Conservation (phyloP, 106 monocot species). For the Apostasia shenzhenica region DNA sequence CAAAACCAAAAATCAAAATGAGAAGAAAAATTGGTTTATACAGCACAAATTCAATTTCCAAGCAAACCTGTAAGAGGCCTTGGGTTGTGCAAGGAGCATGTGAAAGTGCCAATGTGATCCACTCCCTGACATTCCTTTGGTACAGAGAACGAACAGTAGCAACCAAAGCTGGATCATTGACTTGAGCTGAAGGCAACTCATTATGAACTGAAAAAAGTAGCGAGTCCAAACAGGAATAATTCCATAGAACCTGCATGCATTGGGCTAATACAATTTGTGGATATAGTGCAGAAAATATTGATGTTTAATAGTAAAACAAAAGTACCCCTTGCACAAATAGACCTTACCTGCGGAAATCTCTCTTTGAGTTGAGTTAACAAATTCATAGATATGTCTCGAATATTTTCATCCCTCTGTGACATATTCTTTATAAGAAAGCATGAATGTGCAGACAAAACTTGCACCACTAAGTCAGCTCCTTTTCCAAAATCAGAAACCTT, state of each 20-base stretch:
- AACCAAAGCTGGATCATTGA: constrained; percentile 95
- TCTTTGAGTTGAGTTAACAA: constrained; percentile 81
- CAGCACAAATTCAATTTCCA: too few relatives aligned
- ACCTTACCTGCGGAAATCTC: constrained; percentile 78
- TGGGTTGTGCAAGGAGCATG: constrained; percentile 93
- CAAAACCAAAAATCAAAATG: too few relatives aligned
- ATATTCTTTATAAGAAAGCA: constrained; percentile 95
- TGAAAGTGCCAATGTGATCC: constrained; percentile 92
- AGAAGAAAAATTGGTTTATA: too few relatives aligned
- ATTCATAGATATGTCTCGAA: constrained; percentile 79
- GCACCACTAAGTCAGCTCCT: constrained; percentile 71
- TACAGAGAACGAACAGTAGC: constrained; percentile 76
- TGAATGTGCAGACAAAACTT: constrained; percentile 74
- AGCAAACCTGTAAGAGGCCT: constrained; percentile 88
- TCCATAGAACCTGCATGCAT: constrained; percentile 83
- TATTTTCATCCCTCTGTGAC: constrained; percentile 93
- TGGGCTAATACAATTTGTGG: too few relatives aligned
- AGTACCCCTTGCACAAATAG: neutral
- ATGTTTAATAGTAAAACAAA: neutral
- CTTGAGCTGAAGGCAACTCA: constrained; percentile 66
- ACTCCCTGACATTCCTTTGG: constrained; percentile 85
- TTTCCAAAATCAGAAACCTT: constrained; percentile 78
- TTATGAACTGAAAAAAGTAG: constrained; percentile 87
- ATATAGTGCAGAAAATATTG: too few relatives aligned
- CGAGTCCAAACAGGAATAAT: constrained; percentile 79